phyloP scores from a whole-genome alignment of 2,329 filamentous ascomycete genomes.

The Colletotrichum coccodes region DNA sequence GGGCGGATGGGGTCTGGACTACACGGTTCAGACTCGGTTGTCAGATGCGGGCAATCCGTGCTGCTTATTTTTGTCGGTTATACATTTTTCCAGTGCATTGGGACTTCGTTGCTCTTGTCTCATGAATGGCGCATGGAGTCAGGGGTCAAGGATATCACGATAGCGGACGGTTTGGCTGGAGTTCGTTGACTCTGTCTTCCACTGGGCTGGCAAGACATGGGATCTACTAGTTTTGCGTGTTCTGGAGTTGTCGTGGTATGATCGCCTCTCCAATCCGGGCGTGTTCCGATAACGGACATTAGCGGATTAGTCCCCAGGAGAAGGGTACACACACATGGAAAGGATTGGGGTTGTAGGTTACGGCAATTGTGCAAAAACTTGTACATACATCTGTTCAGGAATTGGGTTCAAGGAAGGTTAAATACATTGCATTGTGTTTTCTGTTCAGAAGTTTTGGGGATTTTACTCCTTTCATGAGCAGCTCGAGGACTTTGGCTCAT shows the following conservation, averaged over 20 bases:
- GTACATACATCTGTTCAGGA: constrained; percentile 54
- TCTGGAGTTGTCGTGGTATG: constrained; percentile 3
- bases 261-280: not conserved
- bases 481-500: not conserved
- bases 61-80: constrained; percentile 29
- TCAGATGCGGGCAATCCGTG: constrained; percentile 23
- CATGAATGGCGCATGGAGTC: constrained; percentile 55
- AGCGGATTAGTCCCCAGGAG: not conserved
- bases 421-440: constrained; percentile 36
- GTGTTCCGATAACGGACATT: constrained; percentile 4
- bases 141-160: constrained; percentile 44
- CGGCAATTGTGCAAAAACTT: constrained; percentile 44
- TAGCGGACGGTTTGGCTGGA: constrained; percentile 49
- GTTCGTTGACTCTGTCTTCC: constrained; percentile 40
- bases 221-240: constrained; percentile 13
- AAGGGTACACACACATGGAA: constrained; percentile 6
- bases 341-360: not conserved
- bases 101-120: constrained; percentile 38
- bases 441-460: not conserved
- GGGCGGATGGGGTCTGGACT: too few species aligned
- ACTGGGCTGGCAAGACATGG: constrained; percentile 21
- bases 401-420: constrained; percentile 44
- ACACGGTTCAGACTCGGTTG: constrained; percentile 20
- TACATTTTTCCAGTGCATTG: constrained; percentile 29
- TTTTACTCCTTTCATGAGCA: not conserved